phyloP scores from a whole-genome alignment of 2,329 filamentous ascomycete genomes.

The Ceratocystiopsis brevicomis region DNA sequence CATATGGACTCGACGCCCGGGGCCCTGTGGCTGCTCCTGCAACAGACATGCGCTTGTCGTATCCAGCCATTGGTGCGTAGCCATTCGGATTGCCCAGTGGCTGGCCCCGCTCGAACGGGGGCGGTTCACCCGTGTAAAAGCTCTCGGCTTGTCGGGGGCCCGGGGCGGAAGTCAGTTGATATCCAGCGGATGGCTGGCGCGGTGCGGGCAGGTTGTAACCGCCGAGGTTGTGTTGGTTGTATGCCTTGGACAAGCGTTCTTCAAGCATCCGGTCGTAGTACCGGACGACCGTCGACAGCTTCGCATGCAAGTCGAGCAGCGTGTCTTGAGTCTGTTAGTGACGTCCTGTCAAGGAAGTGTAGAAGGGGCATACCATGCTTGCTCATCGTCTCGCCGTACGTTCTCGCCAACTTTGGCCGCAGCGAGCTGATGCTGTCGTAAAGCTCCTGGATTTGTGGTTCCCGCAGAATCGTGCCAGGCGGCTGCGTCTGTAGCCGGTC shows the following conservation, averaged over 20 bases:
- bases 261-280: conserved; percentile 98
- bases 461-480: conserved; percentile 84
- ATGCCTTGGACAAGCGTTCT: conserved; percentile 81
- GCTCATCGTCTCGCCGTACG: conserved; percentile 98
- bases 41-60: conserved; percentile 23
- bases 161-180: conserved; percentile 17
- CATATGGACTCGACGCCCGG: conserved; percentile 19
- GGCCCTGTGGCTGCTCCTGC: conserved; percentile 17
- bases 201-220: conserved; percentile 39
- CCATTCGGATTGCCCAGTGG: conserved; percentile 28
- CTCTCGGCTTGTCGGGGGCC: conserved; percentile 36
- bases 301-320: conserved; percentile 80
- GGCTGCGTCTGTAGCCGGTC: conserved; percentile 90
- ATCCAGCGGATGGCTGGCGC: conserved; percentile 38
- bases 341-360: too few relatives aligned
- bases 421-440: conserved; percentile 94
- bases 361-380: conserved; percentile 59
- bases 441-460: conserved; percentile 93
- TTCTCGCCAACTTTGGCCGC: conserved; percentile 80
- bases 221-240: conserved; percentile 58
- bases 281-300: conserved; percentile 84
- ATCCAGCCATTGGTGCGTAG: conserved; percentile 27
- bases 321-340: conserved; percentile 42
- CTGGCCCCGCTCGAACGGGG: conserved; percentile 22
- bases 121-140: conserved; percentile 54